phyloP scores from a whole-genome alignment of 2,329 filamentous ascomycete genomes.

The Colletotrichum tabaci region DNA sequence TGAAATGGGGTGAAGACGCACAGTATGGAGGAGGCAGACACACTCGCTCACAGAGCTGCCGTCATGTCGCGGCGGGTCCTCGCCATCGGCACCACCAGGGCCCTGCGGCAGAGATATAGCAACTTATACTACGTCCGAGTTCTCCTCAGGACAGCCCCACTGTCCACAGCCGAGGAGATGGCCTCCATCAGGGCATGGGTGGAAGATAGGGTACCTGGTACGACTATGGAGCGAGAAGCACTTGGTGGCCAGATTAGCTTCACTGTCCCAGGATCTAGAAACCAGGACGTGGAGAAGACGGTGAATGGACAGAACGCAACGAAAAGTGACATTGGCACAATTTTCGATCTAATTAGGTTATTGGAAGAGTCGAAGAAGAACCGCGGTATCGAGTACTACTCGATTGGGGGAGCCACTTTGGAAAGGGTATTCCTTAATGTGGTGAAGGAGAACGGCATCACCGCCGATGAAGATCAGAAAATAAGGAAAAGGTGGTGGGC shows the following conservation, averaged over 20 bases:
- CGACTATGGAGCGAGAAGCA: constrained; percentile 69
- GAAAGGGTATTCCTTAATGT: constrained; percentile 81
- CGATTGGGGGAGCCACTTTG: constrained; percentile 77
- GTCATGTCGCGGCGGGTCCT: constrained; percentile 61
- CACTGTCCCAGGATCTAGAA: background rate
- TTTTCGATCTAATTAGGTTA: background rate
- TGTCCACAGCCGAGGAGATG: constrained; percentile 70
- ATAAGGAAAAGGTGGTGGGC: background rate
- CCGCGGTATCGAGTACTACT: constrained; percentile 53
- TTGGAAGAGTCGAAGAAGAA: background rate
- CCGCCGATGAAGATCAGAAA: constrained; percentile 45
- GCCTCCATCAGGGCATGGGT: constrained; percentile 70
- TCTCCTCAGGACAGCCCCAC: constrained; percentile 71
- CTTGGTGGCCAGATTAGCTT: constrained; percentile 76
- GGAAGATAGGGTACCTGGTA: constrained; percentile 62
- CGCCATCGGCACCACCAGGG: constrained; percentile 72
- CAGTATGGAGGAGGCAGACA: constrained; percentile 86
- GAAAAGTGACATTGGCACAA: constrained; percentile 49
- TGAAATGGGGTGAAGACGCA: constrained; percentile 66
- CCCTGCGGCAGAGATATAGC: constrained; percentile 71
- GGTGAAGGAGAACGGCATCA: constrained; percentile 71
- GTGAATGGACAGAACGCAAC: constrained; percentile 64
- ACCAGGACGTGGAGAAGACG: background rate
- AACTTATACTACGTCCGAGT: constrained; percentile 75
- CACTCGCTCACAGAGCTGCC: constrained; percentile 68